Evolutionary conservation across 1,284 basidiomycete genomes (phyloP), one percentile per base, ranked within the genome.

Genomic region (Boletus smithii): DNA sequence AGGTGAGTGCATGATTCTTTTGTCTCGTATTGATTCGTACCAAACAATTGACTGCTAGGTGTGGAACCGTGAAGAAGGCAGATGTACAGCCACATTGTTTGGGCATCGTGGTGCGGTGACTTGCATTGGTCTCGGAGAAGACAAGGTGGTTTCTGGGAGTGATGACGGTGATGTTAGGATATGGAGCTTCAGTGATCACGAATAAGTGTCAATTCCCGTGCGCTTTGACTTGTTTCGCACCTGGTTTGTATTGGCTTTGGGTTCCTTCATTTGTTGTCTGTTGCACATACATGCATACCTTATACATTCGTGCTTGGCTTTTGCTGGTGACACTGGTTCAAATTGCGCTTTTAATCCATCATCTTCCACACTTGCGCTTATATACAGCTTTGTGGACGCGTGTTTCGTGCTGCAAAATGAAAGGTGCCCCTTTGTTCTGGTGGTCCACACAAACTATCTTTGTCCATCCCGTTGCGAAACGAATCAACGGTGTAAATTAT

Each of bases 71-170:
- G 93, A 97, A 61, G 87, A 94, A 49, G 91, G 89, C 18, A 79
- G 79, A 49, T 97, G 94, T 59, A 86, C 86, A 16, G 81, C 91
- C 43, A 99, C 97, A 2, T 77, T 99, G 5, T 90, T 97, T 16
- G 95, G 95, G 2, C 97, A 99, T 66, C 81, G 91, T 39, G 94
- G 91, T 24, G 92, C 95, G 3, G 94, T 98, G 39, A 97, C 91
- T 16, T 92, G 91, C 58, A 73, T 98, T 29, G 86, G 83, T 26
- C 76, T 99, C 3, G 91, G 89, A 1, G 95, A 98, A 66, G 95
- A 97, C 68, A 95, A 95, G 72, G 91, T 98, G 50, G 84, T 98
- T 6, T 94, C 91, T 24, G 95, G 95, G 3, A 90, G 91, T 50
- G 95, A 97, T 67, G 92, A 97, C 59, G 80, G 85, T 10, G 83